A percentile compares a stretch with the other conserved stretches of the same genome.
Evolutionary conservation across 345 rosid species (phyloP).

Genomic region (Salix brachista): DNA sequence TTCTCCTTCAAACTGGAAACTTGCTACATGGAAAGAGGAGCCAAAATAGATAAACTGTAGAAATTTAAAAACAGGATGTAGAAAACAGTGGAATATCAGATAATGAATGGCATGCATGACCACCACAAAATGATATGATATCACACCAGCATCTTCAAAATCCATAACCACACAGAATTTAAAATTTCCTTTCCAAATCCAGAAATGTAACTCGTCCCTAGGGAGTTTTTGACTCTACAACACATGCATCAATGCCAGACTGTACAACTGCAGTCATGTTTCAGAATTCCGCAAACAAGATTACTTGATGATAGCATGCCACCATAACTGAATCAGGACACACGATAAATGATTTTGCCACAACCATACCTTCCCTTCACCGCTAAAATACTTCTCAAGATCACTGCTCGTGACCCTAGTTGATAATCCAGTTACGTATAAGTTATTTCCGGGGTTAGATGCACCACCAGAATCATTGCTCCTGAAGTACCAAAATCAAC

Average conservation of each 20-base stretch:
- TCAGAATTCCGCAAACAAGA: neutral
- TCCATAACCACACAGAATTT: neutral
- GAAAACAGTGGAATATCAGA: neutral
- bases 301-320: neutral
- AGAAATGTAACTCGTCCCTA: neutral
- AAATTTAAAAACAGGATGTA: neutral
- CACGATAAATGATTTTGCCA: neutral
- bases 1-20: neutral
- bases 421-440: constrained; percentile 65
- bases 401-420: constrained; percentile 45
- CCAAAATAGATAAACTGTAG: neutral
- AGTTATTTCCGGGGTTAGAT: constrained; percentile 55
- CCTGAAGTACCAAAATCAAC: constrained; percentile 28
- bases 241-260: neutral
- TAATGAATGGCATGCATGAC: neutral
- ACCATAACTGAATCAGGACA: neutral
- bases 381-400: constrained; percentile 49
- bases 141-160: neutral
- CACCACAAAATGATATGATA: neutral
- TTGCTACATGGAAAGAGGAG: neutral
- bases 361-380: constrained; percentile 55
- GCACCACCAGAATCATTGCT: constrained; percentile 43
- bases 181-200: neutral
- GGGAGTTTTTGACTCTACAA: neutral
- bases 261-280: neutral